Conservation (phyloP, 2,329 filamentous ascomycete species). For the Xylaria sp. region DNA sequence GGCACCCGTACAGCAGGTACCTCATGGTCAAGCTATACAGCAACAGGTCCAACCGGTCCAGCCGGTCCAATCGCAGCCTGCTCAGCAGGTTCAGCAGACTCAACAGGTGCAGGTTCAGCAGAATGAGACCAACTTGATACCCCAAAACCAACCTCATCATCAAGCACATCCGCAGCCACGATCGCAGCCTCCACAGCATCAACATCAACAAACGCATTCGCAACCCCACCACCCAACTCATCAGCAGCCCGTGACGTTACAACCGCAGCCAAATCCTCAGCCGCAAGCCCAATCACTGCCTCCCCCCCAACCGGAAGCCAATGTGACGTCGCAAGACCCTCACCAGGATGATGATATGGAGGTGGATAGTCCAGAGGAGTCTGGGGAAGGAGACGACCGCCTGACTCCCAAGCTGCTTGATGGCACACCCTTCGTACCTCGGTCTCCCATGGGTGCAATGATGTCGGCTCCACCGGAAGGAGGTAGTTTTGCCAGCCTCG, state of each 20-base stretch:
- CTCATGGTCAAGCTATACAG: conserved; percentile 48
- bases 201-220: conserved; percentile 40
- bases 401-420: conserved; percentile 61
- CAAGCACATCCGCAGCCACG: conserved; percentile 45
- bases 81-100: conserved; percentile 45
- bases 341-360: conserved; percentile 64
- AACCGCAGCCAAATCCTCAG: conserved; percentile 47
- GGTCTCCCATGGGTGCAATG: conserved; percentile 66
- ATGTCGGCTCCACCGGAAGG: conserved; percentile 74
- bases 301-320: conserved; percentile 47
- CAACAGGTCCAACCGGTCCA: conserved; percentile 46
- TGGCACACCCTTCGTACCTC: conserved; percentile 62
- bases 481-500: conserved; percentile 71
- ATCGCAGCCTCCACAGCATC: conserved; percentile 37
- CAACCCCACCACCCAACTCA: conserved; percentile 49
- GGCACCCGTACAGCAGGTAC: conserved; percentile 47
- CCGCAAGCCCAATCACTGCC: conserved; percentile 46
- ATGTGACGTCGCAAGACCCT: conserved; percentile 52
- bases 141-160: conserved; percentile 48
- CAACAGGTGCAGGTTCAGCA: conserved; percentile 48
- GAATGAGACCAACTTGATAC: conserved; percentile 48
- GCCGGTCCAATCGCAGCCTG: conserved; percentile 41
- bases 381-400: conserved; percentile 57
- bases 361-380: conserved; percentile 61
- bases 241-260: conserved; percentile 45